Conservation (phyloP, 83 land plant species). For the Diphasiastrum complanatum region DNA sequence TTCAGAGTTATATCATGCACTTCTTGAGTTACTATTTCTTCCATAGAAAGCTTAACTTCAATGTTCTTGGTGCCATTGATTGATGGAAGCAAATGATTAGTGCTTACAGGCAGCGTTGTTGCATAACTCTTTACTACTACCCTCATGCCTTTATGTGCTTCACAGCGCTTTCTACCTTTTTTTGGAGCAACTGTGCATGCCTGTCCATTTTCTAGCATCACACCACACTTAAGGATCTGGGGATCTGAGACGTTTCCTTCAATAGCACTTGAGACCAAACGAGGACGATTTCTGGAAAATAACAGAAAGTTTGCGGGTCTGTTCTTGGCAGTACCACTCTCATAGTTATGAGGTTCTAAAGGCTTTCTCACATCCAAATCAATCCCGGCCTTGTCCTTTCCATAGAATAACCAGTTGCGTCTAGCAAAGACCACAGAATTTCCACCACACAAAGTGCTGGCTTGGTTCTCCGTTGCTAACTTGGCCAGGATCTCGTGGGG, state of each 20-base stretch:
- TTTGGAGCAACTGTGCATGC: slow-evolving; percentile 24
- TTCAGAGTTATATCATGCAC: not conserved
- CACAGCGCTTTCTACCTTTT: slow-evolving; percentile 42
- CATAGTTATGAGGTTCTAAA: too few species aligned
- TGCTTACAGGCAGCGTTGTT: too few species aligned
- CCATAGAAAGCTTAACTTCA: not conserved
- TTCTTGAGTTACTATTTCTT: not conserved
- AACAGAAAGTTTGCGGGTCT: slow-evolving; percentile 5
- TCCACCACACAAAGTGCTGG: slow-evolving; percentile 7
- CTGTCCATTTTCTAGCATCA: slow-evolving; percentile 21
- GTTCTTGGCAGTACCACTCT: not conserved
- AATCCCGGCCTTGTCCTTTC: slow-evolving; percentile 41
- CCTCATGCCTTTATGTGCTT: slow-evolving; percentile 36
- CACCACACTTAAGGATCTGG: slow-evolving; percentile 29
- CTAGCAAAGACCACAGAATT: not conserved
- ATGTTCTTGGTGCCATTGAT: not conserved
- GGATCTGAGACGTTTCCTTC: not conserved
- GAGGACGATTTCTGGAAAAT: slow-evolving; percentile 33
- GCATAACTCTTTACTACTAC: too few species aligned
- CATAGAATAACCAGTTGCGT: slow-evolving; percentile 1
- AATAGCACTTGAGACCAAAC: slow-evolving; percentile 3
- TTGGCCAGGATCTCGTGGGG: slow-evolving; percentile 44
- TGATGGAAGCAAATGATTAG: too few species aligned
- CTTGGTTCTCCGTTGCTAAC: slow-evolving; percentile 16
- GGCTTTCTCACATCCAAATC: slow-evolving; percentile 31